Evolutionary conservation across 2,329 filamentous ascomycete species (phyloP).

Genomic region (Helotiales sp.): DNA sequence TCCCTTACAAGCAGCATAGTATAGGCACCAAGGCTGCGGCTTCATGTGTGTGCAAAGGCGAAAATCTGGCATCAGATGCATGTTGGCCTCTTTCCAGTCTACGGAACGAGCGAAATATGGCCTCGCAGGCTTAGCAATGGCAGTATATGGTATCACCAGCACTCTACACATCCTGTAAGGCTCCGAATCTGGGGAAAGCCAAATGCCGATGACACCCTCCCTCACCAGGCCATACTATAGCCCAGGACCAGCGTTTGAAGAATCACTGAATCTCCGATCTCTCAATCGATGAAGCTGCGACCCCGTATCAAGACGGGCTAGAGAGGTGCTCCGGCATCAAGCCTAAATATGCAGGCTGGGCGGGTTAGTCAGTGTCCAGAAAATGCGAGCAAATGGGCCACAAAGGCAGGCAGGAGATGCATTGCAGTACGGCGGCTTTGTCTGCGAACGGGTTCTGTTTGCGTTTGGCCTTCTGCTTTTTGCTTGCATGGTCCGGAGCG

Average conservation of each 20-base stretch:
- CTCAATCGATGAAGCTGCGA: conserved; percentile 15
- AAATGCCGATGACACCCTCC: conserved; percentile 21
- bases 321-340: conserved; percentile 21
- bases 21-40: not conserved
- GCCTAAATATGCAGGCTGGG: conserved; percentile 32
- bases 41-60: not conserved
- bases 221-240: conserved; percentile 22
- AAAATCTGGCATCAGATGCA: conserved; percentile 27
- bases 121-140: not conserved
- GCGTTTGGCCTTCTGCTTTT: not conserved
- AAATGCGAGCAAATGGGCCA: not conserved
- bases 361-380: conserved; percentile 14
- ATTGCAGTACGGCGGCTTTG: not conserved
- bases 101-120: not conserved
- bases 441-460: conserved; percentile 6
- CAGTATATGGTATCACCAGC: conserved; percentile 14
- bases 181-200: conserved; percentile 20
- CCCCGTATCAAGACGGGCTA: conserved; percentile 12
- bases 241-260: conserved; percentile 20
- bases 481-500: not conserved
- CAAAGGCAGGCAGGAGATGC: not conserved
- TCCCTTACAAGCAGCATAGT: not conserved
- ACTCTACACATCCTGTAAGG: conserved; percentile 13
- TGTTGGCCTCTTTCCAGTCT: conserved; percentile 13
- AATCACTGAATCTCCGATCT: conserved; percentile 14